Conservation (phyloP, 192 early-diverging fungal genomes). For the Coemansia brasiliensis region DNA sequence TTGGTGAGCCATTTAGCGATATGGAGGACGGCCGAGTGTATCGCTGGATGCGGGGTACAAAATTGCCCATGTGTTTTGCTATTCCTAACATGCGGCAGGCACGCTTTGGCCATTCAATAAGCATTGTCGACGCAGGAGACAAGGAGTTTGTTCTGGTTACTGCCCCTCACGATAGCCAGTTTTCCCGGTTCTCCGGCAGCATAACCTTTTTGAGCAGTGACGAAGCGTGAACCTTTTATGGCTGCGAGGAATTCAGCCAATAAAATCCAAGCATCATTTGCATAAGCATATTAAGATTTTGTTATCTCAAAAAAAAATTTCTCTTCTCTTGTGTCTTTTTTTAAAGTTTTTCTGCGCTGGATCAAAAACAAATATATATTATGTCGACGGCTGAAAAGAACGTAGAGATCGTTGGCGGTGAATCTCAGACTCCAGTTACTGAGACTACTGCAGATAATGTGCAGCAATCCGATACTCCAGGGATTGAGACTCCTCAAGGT, state of each 20-base stretch:
- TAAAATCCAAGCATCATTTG: no score
- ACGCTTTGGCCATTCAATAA: slow-evolving; percentile 31
- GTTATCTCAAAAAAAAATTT: no score
- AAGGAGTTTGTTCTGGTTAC: slow-evolving; percentile 26
- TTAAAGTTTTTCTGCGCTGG: slow-evolving; percentile 16
- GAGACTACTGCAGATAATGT: slow-evolving; percentile 1
- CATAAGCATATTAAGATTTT: no score
- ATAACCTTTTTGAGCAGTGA: slow-evolving; percentile 19
- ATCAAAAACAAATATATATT: slow-evolving; percentile 18
- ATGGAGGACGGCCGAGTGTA: slow-evolving; percentile 41
- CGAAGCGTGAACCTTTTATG: not conserved
- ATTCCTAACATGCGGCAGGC: slow-evolving; percentile 18
- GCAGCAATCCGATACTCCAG: not conserved
- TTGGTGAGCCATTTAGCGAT: slow-evolving; percentile 51
- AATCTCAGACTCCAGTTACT: slow-evolving; percentile 1
- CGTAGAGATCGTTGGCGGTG: slow-evolving; percentile 1
- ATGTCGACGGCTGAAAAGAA: slow-evolving; percentile 31
- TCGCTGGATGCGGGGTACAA: slow-evolving; percentile 21
- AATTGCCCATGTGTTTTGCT: slow-evolving; percentile 23
- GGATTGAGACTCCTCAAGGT: slow-evolving; percentile 4
- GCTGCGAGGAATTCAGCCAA: no score
- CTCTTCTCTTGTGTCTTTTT: not conserved
- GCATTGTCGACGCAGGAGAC: not conserved
- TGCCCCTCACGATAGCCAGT: slow-evolving; percentile 49
- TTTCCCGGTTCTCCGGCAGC: slow-evolving; percentile 37